Evolutionary conservation across 2,329 filamentous ascomycete genomes (phyloP), one percentile per base, ranked within the genome.

Genomic region (Paracorniculantispora psalliotae): DNA sequence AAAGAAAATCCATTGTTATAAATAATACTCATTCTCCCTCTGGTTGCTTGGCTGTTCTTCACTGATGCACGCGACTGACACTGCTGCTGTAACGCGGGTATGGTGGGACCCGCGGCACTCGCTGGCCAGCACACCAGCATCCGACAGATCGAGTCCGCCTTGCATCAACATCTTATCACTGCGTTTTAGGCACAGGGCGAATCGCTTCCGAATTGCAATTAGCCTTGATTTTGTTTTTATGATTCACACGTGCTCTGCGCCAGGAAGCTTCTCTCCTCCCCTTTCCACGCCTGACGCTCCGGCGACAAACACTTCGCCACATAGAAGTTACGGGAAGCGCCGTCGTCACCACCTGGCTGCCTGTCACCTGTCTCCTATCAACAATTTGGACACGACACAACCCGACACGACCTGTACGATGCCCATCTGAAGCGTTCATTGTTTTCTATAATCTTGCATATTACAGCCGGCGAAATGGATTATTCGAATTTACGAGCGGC

Each of bases 401-500:
- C n/a, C 26, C 21, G 28, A 37, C 33, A 44, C 37, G 25, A 21
- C 13, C 12, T 39, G n/a, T 21, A 43, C 41, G 6, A 59, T 59
- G 49, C 44, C 17, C 57, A 47, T 28, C 7, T 54, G 15, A 46
- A 15, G 23, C 37, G 3, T 12, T 33, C 13, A 13, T 25, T 46
- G 17, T 15, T 37, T 5, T 26, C 26, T 46, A 17, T 44, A 51
- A 21, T 46, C 19, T 53, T 52, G 28, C 39, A 54, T 54, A 44
- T 33, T 23, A 47, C 48, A 46, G 37, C 50, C 47, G 47, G 49
- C 49, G 69, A 65, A 33, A 90, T 91, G 86, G 86, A 90, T 72
- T 88, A 88, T 68, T 83, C 86, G 37, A 84, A 88, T 69, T 80
- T 99, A 64, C 89, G 91, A 69, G 92, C 93, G 66, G 89, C 91